Conservation (phyloP, 176 grass and related monocot genomes). For the Chloris gayana region DNA sequence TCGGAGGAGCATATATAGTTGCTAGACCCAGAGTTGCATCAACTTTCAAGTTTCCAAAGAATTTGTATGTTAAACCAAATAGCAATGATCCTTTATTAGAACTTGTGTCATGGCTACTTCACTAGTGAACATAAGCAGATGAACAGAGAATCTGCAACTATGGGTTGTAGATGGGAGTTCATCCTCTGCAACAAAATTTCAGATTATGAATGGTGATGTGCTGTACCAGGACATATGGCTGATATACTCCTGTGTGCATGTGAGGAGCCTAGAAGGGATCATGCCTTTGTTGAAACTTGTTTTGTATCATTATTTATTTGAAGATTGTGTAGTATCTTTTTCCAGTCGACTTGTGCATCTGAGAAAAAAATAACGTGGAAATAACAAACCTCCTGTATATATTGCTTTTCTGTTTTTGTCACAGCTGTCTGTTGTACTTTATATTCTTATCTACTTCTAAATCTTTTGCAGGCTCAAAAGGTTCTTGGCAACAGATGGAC, state of each 20-base stretch:
- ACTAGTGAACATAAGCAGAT: background rate
- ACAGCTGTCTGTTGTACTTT: background rate
- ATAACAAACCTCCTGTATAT: background rate
- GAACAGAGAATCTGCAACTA: background rate
- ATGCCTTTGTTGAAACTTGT: no score
- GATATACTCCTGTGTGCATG: slow-evolving; percentile 1
- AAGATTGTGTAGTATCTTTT: slow-evolving; percentile 2
- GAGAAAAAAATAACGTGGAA: slow-evolving; percentile 21
- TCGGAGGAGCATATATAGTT: slow-evolving; percentile 6
- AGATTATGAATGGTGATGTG: slow-evolving; percentile 9
- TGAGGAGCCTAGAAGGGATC: slow-evolving; percentile 9
- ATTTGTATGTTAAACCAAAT: background rate
- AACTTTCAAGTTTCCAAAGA: background rate
- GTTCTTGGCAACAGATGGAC: slow-evolving; percentile 94
- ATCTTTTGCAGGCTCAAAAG: slow-evolving; percentile 81
- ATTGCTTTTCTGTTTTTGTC: background rate
- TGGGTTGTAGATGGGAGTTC: slow-evolving; percentile 2
- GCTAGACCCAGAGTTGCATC: slow-evolving; percentile 9
- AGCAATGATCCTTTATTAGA: background rate
- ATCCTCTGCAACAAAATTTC: background rate
- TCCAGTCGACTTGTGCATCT: slow-evolving; percentile 5
- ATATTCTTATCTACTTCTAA: slow-evolving; percentile 34
- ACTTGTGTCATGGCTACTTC: background rate
- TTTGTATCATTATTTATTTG: background rate
- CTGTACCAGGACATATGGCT: slow-evolving; percentile 2